phyloP scores from a whole-genome alignment of 805 yeast species.

The Candida vartiovaarae region DNA sequence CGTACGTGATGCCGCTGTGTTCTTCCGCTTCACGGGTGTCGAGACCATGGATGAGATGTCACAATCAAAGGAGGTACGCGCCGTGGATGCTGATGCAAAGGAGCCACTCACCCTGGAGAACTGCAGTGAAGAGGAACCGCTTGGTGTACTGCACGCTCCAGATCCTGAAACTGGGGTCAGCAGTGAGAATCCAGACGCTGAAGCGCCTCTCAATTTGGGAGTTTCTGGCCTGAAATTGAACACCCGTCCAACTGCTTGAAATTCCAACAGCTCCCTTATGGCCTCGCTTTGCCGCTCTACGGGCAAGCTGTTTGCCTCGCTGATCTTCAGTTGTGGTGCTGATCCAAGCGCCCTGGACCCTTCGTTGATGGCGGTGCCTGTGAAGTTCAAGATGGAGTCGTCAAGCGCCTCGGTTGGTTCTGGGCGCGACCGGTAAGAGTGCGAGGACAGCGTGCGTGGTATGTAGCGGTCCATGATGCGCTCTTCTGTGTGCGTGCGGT shows the following conservation, averaged over 20 bases:
- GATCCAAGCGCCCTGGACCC: constrained; percentile 6
- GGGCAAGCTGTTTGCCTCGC: neutral
- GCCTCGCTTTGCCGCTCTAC: constrained; percentile 25
- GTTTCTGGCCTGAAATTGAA: constrained; percentile 25
- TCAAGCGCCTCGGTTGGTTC: constrained; percentile 9
- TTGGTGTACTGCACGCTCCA: neutral
- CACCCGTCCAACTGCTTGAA: constrained; percentile 34
- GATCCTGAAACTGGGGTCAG: neutral
- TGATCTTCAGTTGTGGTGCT: neutral
- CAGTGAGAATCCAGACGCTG: neutral
- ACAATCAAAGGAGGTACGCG: constrained; percentile 4
- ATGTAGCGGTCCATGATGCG: constrained; percentile 32
- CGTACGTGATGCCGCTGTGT: constrained; percentile 28
- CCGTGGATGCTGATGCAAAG: neutral
- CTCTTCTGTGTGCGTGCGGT: constrained; percentile 5
- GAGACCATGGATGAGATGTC: constrained; percentile 9
- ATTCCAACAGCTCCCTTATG: constrained; percentile 46
- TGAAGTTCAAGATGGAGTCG: constrained; percentile 13
- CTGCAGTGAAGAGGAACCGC: no score
- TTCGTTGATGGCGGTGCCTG: constrained; percentile 10
- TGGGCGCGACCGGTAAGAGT: constrained; percentile 1
- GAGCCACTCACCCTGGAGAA: no score
- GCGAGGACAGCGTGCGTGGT: constrained; percentile 21
- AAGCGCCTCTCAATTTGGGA: neutral
- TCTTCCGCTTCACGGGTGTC: constrained; percentile 11